These are phyloP conservation scores for Ogataea degrootiae DNA, from an alignment of 805 yeast species.

Conservation along the genomic window DNA sequence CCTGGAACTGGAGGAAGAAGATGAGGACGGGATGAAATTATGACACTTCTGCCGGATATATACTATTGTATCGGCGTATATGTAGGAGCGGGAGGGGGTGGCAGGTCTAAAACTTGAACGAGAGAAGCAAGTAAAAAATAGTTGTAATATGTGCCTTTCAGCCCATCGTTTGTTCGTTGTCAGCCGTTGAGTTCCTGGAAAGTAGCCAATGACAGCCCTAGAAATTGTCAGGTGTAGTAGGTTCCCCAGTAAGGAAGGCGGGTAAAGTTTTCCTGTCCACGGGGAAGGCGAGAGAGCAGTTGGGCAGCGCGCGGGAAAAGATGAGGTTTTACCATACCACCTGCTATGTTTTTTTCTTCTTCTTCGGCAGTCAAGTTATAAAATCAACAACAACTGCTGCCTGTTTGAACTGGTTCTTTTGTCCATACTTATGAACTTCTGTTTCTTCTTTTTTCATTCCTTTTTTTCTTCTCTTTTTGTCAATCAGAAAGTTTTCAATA, in stretches of 20 bases:
- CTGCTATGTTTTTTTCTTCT: not conserved
- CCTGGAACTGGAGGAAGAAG: no score
- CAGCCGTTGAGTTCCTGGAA: no score
- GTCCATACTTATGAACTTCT: not conserved
- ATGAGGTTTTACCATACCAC: no score
- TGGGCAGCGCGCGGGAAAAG: not conserved
- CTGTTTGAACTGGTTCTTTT: not conserved
- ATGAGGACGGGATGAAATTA: no score
- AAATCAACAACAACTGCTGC: not conserved
- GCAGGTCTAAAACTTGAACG: no score
- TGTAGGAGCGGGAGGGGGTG: no score
- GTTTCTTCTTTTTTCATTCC: not conserved
- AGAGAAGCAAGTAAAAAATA: no score
- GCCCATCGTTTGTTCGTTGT: no score
- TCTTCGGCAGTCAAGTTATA: not conserved
- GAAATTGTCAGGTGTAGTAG: not conserved
- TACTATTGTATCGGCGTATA: no score
- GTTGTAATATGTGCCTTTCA: no score
- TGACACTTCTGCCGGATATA: no score
- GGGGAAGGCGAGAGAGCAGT: not conserved
- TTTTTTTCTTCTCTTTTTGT: not conserved
- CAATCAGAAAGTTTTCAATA: not conserved
- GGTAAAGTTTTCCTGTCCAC: not conserved
- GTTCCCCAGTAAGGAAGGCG: not conserved
- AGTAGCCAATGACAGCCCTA: not conserved